A percentile compares a stretch with the other conserved stretches of the same genome.
These are phyloP conservation scores for Fonsecaea erecta DNA, from an alignment of 2,329 filamentous ascomycete genomes.

Conservation along the genomic window DNA sequence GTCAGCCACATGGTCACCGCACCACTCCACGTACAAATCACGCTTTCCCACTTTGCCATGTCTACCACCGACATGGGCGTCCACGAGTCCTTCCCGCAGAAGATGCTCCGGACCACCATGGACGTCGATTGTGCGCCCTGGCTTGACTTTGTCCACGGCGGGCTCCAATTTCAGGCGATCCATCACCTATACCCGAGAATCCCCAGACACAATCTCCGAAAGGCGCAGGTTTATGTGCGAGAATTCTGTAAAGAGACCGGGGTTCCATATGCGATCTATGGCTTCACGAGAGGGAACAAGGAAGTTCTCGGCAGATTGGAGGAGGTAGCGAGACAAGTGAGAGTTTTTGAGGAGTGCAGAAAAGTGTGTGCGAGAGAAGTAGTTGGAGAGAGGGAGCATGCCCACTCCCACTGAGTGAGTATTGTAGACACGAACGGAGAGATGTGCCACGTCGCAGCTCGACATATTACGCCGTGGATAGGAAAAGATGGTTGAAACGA, in stretches of 20 bases:
- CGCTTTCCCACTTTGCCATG: conserved; percentile 91
- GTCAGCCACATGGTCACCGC: conserved; percentile 80
- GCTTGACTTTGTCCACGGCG: conserved; percentile 88
- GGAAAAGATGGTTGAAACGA: background rate
- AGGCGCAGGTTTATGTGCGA: conserved; percentile 73
- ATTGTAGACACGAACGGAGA: background rate
- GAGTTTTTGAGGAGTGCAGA: conserved; percentile 76
- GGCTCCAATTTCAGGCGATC: conserved; percentile 86
- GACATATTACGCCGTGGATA: background rate
- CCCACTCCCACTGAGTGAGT: background rate
- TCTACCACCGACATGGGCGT: conserved; percentile 84
- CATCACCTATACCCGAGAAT: conserved; percentile 85
- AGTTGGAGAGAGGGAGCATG: conserved; percentile 25
- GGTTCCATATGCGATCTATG: conserved; percentile 84
- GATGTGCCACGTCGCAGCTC: background rate
- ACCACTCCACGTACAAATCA: conserved; percentile 86
- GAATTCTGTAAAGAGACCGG: conserved; percentile 81
- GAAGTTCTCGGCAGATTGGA: conserved; percentile 76
- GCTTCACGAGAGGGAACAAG: conserved; percentile 82
- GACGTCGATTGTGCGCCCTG: conserved; percentile 85
- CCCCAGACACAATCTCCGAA: conserved; percentile 80
- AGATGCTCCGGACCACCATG: conserved; percentile 92
- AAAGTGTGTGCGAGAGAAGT: conserved; percentile 44
- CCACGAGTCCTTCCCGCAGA: conserved; percentile 84
- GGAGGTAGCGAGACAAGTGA: conserved; percentile 79